These are phyloP conservation scores for Paramyrothecium roridum DNA, from an alignment of 2,329 filamentous ascomycete genomes.

Conservation along the genomic window DNA sequence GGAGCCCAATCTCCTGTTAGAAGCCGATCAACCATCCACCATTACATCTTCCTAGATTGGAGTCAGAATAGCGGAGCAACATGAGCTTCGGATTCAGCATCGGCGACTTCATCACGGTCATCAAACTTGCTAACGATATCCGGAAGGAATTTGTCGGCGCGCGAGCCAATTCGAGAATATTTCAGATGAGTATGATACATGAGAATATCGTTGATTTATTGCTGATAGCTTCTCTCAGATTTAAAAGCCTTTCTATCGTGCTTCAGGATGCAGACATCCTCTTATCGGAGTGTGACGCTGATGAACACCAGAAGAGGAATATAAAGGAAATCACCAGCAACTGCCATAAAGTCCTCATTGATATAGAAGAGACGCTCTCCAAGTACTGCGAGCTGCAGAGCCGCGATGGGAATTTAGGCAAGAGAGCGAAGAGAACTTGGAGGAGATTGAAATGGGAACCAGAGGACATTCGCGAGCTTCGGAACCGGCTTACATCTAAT, in stretches of 20 bases:
- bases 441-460: not conserved
- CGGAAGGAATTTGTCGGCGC: not conserved
- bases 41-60: too few relatives aligned
- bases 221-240: not conserved
- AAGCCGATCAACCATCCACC: too few relatives aligned
- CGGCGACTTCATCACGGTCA: not conserved
- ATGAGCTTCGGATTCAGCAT: constrained; percentile 1
- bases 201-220: not conserved
- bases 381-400: not conserved
- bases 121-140: not conserved
- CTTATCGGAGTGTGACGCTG: not conserved
- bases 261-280: not conserved
- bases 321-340: not conserved
- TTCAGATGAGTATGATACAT: not conserved
- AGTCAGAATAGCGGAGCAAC: too few relatives aligned
- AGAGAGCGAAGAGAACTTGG: not conserved
- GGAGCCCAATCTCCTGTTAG: too few relatives aligned
- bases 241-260: not conserved
- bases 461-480: not conserved
- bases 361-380: not conserved
- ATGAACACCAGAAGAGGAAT: not conserved
- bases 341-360: not conserved
- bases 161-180: not conserved
- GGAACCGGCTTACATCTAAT: not conserved
- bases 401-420: not conserved